A percentile compares a stretch with the other conserved stretches of the same genome.
These are phyloP conservation scores for Wolfiporia cocos DNA, from an alignment of 1,284 basidiomycete species.

Conservation along the genomic window DNA sequence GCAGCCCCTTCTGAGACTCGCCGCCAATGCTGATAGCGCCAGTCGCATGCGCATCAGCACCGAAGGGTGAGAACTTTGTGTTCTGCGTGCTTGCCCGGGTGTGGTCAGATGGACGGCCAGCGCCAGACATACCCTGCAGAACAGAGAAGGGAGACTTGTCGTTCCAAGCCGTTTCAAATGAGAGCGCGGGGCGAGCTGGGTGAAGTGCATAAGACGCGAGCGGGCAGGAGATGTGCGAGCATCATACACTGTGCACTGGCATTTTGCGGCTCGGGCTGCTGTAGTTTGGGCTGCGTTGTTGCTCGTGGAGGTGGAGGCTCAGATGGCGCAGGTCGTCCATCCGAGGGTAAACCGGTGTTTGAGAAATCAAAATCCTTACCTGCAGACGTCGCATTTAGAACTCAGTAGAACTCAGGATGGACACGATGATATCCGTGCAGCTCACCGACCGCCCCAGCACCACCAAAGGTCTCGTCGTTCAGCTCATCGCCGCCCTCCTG, in stretches of 20 bases:
- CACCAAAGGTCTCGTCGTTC: constrained; percentile 96
- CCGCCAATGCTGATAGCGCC: constrained; percentile 17
- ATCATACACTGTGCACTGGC: constrained; percentile 27
- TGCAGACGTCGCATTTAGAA: too few species aligned
- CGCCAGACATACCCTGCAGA: constrained; percentile 50
- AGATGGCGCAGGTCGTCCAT: constrained; percentile 11
- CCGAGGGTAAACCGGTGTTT: constrained; percentile 34
- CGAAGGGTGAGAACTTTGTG: constrained; percentile 16
- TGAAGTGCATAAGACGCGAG: constrained; percentile 28
- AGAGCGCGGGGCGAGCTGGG: constrained; percentile 35
- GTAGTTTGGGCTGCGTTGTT: constrained; percentile 19
- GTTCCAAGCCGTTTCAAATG: constrained; percentile 73
- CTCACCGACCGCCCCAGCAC: constrained; percentile 61
- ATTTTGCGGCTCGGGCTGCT: too few species aligned
- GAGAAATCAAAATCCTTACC: constrained; percentile 94
- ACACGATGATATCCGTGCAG: too few species aligned
- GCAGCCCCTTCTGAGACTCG: constrained; percentile 36
- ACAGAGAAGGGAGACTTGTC: constrained; percentile 72
- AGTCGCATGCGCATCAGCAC: constrained; percentile 11
- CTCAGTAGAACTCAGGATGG: too few species aligned
- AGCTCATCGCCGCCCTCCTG: constrained; percentile 87
- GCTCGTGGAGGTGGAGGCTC: constrained; percentile 12
- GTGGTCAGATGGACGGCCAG: constrained; percentile 29
- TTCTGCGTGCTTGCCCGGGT: constrained; percentile 18
- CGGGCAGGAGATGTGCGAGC: constrained; percentile 17